Conservation (phyloP, 2,329 filamentous ascomycete species). For the Fusarium sp. region DNA sequence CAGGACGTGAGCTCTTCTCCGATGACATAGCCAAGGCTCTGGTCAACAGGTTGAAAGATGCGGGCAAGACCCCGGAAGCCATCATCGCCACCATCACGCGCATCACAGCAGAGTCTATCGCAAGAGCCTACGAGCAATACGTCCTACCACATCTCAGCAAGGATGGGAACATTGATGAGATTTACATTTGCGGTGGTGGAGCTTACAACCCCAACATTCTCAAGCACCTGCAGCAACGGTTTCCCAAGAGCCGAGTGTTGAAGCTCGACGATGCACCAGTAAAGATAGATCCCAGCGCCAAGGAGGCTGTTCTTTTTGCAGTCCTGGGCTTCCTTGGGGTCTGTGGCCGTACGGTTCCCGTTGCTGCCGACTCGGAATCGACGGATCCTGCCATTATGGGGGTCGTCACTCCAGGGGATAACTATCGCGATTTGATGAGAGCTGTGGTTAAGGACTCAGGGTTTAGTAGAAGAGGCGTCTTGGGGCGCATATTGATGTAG, state of each 20-base stretch:
- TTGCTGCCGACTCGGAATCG: background rate
- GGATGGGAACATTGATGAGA: conserved; percentile 53
- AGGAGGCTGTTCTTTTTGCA: background rate
- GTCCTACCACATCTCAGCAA: conserved; percentile 4
- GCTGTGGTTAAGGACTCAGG: background rate
- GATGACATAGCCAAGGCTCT: conserved; percentile 59
- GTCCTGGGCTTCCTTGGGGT: background rate
- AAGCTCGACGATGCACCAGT: background rate
- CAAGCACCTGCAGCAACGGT: conserved; percentile 62
- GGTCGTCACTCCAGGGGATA: background rate
- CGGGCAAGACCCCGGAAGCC: conserved; percentile 55
- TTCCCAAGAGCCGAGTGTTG: conserved; percentile 60
- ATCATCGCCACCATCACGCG: conserved; percentile 63
- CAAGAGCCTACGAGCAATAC: conserved; percentile 29
- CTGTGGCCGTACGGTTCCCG: background rate
- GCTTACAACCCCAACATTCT: conserved; percentile 69
- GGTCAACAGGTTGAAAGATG: conserved; percentile 54
- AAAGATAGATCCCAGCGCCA: background rate
- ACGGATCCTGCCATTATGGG: background rate
- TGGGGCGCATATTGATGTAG: background rate
- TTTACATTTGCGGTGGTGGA: conserved; percentile 71
- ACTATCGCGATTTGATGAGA: background rate
- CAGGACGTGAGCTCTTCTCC: conserved; percentile 32
- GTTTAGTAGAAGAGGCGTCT: background rate
- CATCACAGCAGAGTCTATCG: conserved; percentile 53